Evolutionary conservation across 768 basidiomycete species (phyloP).

Genomic region (Lentinus tigrinus): DNA sequence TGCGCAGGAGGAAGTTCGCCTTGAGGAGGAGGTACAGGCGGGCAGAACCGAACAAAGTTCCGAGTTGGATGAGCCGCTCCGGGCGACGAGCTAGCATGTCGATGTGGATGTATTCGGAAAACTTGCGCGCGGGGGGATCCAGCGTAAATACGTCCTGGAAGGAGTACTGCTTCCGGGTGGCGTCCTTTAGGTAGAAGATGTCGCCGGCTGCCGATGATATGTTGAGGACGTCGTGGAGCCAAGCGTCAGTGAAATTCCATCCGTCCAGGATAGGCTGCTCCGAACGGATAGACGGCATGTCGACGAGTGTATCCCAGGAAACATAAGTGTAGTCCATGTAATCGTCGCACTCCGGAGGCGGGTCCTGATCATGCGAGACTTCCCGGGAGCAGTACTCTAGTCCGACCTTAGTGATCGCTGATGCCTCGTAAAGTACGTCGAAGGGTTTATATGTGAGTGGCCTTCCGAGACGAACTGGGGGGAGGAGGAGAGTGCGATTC

Average conservation of each 20-base stretch:
- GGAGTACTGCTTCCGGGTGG: slow-evolving; percentile 58
- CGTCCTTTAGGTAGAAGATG: slow-evolving; percentile 50
- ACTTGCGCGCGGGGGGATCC: slow-evolving; percentile 35
- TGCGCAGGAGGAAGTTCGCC: slow-evolving; percentile 42
- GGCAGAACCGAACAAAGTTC: slow-evolving; percentile 75
- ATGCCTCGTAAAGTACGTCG: slow-evolving; percentile 17
- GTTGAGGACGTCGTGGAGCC: slow-evolving; percentile 44
- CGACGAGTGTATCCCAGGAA: slow-evolving; percentile 70
- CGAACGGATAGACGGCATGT: slow-evolving; percentile 41
- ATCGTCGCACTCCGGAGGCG: slow-evolving; percentile 51
- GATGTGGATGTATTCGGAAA: slow-evolving; percentile 42
- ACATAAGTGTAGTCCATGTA: slow-evolving; percentile 62
- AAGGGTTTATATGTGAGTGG: slow-evolving; percentile 41
- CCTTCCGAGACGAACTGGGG: slow-evolving; percentile 67
- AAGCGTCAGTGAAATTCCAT: slow-evolving; percentile 48
- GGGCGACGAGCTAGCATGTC: slow-evolving; percentile 37
- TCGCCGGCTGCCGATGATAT: slow-evolving; percentile 35
- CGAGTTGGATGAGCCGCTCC: slow-evolving; percentile 63
- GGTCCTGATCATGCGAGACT: slow-evolving; percentile 33
- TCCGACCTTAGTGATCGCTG: slow-evolving; percentile 44
- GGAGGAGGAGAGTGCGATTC: slow-evolving; percentile 76
- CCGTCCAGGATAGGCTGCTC: slow-evolving; percentile 46
- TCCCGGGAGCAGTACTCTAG: slow-evolving; percentile 49
- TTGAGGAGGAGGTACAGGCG: slow-evolving; percentile 52
- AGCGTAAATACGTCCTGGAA: slow-evolving; percentile 44